Base-by-base conservation (phyloP, 139 green algal genomes). In the Asterochloris sp. region DNA sequence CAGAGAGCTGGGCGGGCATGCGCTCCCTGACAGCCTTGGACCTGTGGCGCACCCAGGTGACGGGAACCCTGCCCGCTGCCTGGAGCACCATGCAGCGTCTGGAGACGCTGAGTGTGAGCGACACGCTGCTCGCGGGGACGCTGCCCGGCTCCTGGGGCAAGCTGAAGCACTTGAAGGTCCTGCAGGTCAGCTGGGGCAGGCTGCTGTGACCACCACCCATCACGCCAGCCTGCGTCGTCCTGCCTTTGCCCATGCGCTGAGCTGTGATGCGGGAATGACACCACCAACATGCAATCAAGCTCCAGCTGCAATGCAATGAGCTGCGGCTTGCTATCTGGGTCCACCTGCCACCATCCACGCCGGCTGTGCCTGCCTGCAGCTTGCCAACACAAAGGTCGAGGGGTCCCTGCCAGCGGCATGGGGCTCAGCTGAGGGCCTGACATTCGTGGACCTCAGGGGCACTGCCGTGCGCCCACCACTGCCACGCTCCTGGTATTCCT, bases 401-500 rank as follows among this genome's bases (percentile, higher is more conserved):
- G 76, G 76, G 0, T 29, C 21, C 23, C 23, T 80, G 60, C 76
- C 76, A 0, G 68, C 60, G 10, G 67, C 76, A 12, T 80, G 76
- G 76, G 76, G 54, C 0, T 47, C 60, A 19, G 13, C 68, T 6
- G n/a, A 24, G 23, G 27, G 60, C 21, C 60, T 80, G 60, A 29
- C 61, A 14, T 28, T 80, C n/a, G 24, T 80, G 10, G 76, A 80
- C 54, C 54, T 80, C 11, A 68, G 60, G 24, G 76, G 76, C 19
- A 80, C 76, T 26, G 14, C 23, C 23, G 76, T 80, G 11, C 29
- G 67, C 47, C 26, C 67, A 27, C 76, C 76, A n/a, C 60, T 80
- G 60, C 76, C 76, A 17, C 67, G 54, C 11, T 80, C 76, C 19
- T 80, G 76, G 76, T 62, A 80, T 54, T 27, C 76, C 23, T 80